A percentile compares a stretch with the other conserved stretches of the same genome.
Conservation (phyloP, 139 green algal genomes). For the Chlorella ohadii region DNA sequence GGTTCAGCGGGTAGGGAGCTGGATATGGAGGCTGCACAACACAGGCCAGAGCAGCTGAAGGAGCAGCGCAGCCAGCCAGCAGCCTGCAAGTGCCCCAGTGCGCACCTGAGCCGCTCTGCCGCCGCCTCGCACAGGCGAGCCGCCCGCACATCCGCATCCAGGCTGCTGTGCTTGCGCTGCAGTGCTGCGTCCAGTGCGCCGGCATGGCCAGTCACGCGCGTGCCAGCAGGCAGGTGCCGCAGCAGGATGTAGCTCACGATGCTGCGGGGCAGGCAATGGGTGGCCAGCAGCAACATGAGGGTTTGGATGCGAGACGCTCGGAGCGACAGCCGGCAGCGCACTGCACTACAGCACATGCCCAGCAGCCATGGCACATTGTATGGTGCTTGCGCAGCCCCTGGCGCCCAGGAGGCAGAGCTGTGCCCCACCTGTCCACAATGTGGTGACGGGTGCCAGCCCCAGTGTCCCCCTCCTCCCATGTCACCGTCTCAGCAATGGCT, state of each 20-base stretch:
- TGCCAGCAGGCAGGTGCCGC: conserved; percentile 61
- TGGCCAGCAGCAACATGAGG: too few species aligned
- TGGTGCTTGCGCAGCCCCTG: too few species aligned
- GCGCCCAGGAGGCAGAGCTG: too few species aligned
- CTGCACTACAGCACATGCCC: too few species aligned
- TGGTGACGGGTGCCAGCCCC: conserved; percentile 45
- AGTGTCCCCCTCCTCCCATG: conserved; percentile 65
- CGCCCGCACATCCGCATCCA: conserved; percentile 42
- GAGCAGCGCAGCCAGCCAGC: too few species aligned
- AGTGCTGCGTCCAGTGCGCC: conserved; percentile 61
- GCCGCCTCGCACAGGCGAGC: conserved; percentile 60
- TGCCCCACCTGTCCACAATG: conserved; percentile 56
- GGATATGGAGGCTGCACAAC: too few species aligned
- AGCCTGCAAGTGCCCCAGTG: too few species aligned
- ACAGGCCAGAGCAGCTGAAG: too few species aligned
- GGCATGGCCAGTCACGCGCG: conserved; percentile 36
- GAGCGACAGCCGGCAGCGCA: too few species aligned
- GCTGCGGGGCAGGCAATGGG: conserved; percentile 25
- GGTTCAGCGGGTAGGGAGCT: too few species aligned
- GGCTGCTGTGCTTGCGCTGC: conserved; percentile 27
- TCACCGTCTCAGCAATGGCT: conserved; percentile 79
- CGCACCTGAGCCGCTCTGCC: conserved; percentile 58
- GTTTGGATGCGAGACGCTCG: too few species aligned
- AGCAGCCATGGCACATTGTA: too few species aligned
- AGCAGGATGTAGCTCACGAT: conserved; percentile 55